Evolutionary conservation across 352 stramenopile species (phyloP).

Genomic region (Phytophthora melonis): DNA sequence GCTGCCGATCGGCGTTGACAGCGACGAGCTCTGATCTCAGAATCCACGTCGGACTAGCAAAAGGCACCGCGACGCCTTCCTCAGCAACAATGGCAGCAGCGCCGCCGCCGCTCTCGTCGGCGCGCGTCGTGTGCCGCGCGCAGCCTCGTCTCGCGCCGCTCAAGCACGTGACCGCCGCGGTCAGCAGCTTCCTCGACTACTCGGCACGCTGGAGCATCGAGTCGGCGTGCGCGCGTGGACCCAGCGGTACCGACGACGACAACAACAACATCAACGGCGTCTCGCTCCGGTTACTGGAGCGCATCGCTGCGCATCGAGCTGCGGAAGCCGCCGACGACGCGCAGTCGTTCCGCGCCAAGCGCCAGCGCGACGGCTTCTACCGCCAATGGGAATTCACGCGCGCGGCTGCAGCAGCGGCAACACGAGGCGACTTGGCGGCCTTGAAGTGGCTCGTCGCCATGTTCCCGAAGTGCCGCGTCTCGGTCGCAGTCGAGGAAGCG

Average conservation of each 20-base stretch:
- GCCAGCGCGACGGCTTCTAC: constrained; percentile 32
- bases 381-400: constrained; percentile 44
- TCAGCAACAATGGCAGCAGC: constrained; percentile 1
- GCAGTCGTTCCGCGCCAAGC: constrained; percentile 8
- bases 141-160: constrained; percentile 36
- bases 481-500: constrained; percentile 38
- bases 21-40: constrained; percentile 12
- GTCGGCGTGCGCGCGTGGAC: constrained; percentile 22
- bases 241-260: neutral
- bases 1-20: constrained; percentile 8
- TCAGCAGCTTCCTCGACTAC: constrained; percentile 46
- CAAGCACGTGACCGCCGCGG: constrained; percentile 34
- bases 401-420: constrained; percentile 23
- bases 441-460: constrained; percentile 35
- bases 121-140: constrained; percentile 36
- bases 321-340: neutral
- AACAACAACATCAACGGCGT: neutral
- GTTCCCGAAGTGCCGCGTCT: constrained; percentile 39
- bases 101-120: constrained; percentile 31
- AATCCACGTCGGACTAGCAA: constrained; percentile 30
- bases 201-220: constrained; percentile 37
- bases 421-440: constrained; percentile 28
- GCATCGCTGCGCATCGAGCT: constrained; percentile 25
- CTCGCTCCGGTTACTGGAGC: constrained; percentile 29
- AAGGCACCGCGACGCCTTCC: constrained; percentile 1